Conservation (phyloP, 1,284 basidiomycete species). For the Laetiporus sulphureus region DNA sequence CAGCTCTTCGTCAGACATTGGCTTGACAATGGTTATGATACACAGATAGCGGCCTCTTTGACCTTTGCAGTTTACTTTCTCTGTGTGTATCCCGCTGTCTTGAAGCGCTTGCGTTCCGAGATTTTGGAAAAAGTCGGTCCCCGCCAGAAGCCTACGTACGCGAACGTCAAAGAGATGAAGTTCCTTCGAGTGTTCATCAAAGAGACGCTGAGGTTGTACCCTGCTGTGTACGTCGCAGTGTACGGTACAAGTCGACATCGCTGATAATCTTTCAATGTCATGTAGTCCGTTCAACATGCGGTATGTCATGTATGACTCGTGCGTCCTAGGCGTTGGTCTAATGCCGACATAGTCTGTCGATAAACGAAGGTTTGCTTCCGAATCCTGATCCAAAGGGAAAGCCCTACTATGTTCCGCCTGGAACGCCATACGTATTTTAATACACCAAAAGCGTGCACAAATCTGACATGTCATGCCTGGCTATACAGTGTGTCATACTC, state of each 20-base stretch:
- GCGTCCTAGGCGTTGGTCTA: neutral
- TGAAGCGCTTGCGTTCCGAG: constrained; percentile 33
- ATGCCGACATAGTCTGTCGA: neutral
- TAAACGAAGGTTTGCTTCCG: constrained; percentile 16
- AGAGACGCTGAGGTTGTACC: constrained; percentile 27
- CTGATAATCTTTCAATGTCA: constrained; percentile 8
- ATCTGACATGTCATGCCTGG: neutral
- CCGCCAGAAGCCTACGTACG: constrained; percentile 29
- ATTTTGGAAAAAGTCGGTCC: constrained; percentile 32
- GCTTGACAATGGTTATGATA: neutral
- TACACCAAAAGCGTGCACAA: neutral
- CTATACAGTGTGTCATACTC: constrained; percentile 17
- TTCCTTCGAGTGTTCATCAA: constrained; percentile 30
- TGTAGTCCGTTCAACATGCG: constrained; percentile 22
- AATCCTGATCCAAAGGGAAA: constrained; percentile 17
- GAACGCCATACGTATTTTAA: constrained; percentile 12
- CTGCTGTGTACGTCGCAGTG: constrained; percentile 26
- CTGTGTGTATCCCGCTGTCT: constrained; percentile 30
- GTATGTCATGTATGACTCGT: constrained; percentile 6
- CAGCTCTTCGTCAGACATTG: neutral
- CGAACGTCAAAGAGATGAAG: constrained; percentile 32
- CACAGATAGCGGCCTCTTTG: constrained; percentile 29
- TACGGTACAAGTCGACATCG: neutral
- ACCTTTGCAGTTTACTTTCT: constrained; percentile 37
- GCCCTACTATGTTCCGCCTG: constrained; percentile 20